Percentiles rank a stretch among this genome's conserved stretches.
Conservation (phyloP, 1,284 basidiomycete species). For the Tylopilus sp. region DNA sequence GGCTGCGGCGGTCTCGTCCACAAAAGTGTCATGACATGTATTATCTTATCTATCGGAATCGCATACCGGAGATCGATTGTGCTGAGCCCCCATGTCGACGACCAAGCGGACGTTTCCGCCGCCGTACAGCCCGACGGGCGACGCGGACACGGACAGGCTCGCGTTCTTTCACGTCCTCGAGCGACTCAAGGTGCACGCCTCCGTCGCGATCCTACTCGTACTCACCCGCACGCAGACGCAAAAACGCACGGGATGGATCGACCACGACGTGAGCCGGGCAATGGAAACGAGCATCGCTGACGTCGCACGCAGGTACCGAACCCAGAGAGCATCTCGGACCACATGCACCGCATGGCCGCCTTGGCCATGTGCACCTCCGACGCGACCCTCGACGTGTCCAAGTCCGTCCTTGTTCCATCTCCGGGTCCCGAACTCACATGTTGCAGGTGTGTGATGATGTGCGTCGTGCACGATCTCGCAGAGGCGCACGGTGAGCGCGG, state of each 20-base stretch:
- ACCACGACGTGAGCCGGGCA: slow-evolving; percentile 62
- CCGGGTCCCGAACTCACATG: not conserved
- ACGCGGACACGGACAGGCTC: slow-evolving; percentile 64
- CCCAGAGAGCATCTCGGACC: slow-evolving; percentile 90
- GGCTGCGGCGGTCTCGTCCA: slow-evolving; percentile 43
- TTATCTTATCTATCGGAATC: slow-evolving; percentile 36
- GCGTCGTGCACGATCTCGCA: slow-evolving; percentile 91
- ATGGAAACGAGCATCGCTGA: slow-evolving; percentile 7
- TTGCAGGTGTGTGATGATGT: slow-evolving; percentile 83
- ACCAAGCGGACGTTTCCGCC: slow-evolving; percentile 48
- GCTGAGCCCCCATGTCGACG: not conserved
- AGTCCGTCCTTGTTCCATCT: slow-evolving; percentile 44
- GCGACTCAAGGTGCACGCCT: slow-evolving; percentile 68
- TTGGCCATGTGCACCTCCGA: slow-evolving; percentile 84
- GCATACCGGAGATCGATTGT: slow-evolving; percentile 23
- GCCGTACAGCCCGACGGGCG: slow-evolving; percentile 55
- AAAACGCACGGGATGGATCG: slow-evolving; percentile 92
- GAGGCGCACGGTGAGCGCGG: slow-evolving; percentile 76
- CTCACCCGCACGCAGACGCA: slow-evolving; percentile 61
- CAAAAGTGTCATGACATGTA: slow-evolving; percentile 29
- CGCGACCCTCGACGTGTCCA: slow-evolving; percentile 69
- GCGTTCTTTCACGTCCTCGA: slow-evolving; percentile 90
- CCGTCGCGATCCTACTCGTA: no score
- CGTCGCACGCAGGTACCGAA: slow-evolving; percentile 57
- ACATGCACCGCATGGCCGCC: slow-evolving; percentile 97